These are phyloP conservation scores for Lactarius quietus DNA, from an alignment of 768 basidiomycete genomes.

Conservation along the genomic window DNA sequence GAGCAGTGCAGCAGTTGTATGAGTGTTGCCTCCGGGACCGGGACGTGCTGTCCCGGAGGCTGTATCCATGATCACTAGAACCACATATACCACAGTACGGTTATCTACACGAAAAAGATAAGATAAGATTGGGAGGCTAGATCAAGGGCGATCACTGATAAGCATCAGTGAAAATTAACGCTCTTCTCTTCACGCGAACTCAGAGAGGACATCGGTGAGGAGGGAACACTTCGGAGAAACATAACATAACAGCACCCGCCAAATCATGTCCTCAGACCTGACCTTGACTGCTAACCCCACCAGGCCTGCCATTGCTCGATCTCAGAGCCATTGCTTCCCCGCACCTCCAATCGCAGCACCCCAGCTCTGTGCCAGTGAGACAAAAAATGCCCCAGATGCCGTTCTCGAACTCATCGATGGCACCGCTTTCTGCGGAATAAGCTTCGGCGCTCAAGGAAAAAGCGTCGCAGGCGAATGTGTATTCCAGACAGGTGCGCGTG, in stretches of 20 bases:
- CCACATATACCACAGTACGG: not conserved
- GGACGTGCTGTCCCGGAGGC: slow-evolving; percentile 3
- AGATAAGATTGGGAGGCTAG: not conserved
- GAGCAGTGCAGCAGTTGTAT: not conserved
- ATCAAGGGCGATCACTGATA: not conserved
- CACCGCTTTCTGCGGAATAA: slow-evolving; percentile 80
- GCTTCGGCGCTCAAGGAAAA: slow-evolving; percentile 89
- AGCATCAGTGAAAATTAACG: slow-evolving; percentile 9
- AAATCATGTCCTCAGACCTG: slow-evolving; percentile 5
- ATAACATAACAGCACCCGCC: not conserved
- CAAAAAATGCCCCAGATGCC: slow-evolving; percentile 43
- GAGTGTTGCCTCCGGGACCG: slow-evolving; percentile 15
- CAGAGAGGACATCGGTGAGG: slow-evolving; percentile 16
- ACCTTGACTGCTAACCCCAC: slow-evolving; percentile 35
- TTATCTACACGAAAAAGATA: no score
- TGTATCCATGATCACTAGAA: not conserved
- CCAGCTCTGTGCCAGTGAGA: slow-evolving; percentile 27
- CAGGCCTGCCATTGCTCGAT: slow-evolving; percentile 45
- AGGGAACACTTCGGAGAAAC: slow-evolving; percentile 10
- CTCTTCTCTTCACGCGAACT: slow-evolving; percentile 22
- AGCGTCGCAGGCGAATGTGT: slow-evolving; percentile 97
- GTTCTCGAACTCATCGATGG: slow-evolving; percentile 91
- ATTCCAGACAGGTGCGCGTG: slow-evolving; percentile 89
- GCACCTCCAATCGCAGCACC: slow-evolving; percentile 37
- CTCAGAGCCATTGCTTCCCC: slow-evolving; percentile 39